phyloP scores from a whole-genome alignment of 2,329 filamentous ascomycete genomes.

The Fonsecaea multimorphosa region DNA sequence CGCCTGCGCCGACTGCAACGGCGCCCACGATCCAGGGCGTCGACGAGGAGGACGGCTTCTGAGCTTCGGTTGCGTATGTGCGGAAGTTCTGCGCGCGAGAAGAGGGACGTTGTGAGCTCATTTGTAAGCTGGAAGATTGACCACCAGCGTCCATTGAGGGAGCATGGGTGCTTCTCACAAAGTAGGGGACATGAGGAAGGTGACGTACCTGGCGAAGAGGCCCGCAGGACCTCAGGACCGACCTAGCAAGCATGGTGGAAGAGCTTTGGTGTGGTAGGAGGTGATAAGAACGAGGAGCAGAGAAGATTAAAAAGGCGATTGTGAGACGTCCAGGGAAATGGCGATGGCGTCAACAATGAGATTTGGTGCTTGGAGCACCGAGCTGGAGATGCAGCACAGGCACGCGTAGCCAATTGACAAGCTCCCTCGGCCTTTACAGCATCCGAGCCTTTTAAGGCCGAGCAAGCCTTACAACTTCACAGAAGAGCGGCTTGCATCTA shows the following conservation, averaged over 20 bases:
- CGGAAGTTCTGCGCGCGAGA: constrained; percentile 61
- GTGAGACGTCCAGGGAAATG: constrained; percentile 10
- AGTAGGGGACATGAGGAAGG: background rate
- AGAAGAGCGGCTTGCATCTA: background rate
- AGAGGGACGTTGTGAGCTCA: constrained; percentile 1
- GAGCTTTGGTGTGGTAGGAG: background rate
- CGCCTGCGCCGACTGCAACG: constrained; percentile 65
- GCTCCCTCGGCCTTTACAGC: constrained; percentile 5
- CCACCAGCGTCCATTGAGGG: background rate
- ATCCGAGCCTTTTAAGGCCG: constrained; percentile 8
- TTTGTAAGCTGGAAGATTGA: background rate
- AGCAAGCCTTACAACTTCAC: background rate
- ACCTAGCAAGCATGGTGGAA: constrained; percentile 69
- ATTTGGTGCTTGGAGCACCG: constrained; percentile 7
- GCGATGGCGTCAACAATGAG: constrained; percentile 28
- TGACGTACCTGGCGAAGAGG: constrained; percentile 68
- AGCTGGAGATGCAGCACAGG: background rate
- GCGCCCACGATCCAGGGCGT: constrained; percentile 51
- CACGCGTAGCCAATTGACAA: constrained; percentile 5
- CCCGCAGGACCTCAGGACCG: constrained; percentile 67
- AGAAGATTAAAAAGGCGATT: constrained; percentile 4
- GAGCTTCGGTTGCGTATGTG: constrained; percentile 72
- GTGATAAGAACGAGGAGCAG: constrained; percentile 11
- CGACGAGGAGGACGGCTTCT: constrained; percentile 57
- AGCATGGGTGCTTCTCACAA: background rate